Conservation (phyloP, 371 early-diverging fungal species). For the Chytridium lagenaria region DNA sequence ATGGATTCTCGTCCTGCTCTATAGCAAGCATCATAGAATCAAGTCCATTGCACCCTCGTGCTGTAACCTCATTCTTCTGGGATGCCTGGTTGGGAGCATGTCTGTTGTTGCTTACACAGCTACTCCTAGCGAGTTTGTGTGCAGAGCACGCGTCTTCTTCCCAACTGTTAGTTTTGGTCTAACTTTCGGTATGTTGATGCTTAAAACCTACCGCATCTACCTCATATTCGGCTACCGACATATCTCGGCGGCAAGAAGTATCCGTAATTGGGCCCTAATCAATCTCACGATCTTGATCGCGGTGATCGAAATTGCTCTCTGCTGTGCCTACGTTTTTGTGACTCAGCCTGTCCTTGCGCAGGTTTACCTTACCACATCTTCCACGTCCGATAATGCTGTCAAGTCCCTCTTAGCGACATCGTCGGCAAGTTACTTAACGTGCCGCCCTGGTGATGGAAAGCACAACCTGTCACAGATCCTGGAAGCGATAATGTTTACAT, state of each 20-base stretch:
- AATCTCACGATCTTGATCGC: constrained; percentile 1
- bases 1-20: constrained; percentile 6
- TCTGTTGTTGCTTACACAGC: constrained; percentile 17
- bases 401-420: not conserved
- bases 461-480: not conserved
- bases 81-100: constrained; percentile 18
- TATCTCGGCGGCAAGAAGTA: constrained; percentile 4
- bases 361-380: not conserved
- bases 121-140: constrained; percentile 1
- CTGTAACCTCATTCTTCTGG: constrained; percentile 18
- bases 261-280: constrained; percentile 21
- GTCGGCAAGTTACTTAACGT: not conserved
- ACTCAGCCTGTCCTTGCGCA: not conserved
- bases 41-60: constrained; percentile 23
- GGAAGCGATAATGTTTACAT: constrained; percentile 18
- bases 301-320: constrained; percentile 4
- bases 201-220: constrained; percentile 29
- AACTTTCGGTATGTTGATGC: constrained; percentile 30
- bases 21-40: not conserved
- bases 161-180: constrained; percentile 27
- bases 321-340: not conserved
- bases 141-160: constrained; percentile 9
- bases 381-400: not conserved
- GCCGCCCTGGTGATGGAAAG: not conserved
- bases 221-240: constrained; percentile 25